Conservation (phyloP, 306 rosid genomes). For the Quillaja saponaria region DNA sequence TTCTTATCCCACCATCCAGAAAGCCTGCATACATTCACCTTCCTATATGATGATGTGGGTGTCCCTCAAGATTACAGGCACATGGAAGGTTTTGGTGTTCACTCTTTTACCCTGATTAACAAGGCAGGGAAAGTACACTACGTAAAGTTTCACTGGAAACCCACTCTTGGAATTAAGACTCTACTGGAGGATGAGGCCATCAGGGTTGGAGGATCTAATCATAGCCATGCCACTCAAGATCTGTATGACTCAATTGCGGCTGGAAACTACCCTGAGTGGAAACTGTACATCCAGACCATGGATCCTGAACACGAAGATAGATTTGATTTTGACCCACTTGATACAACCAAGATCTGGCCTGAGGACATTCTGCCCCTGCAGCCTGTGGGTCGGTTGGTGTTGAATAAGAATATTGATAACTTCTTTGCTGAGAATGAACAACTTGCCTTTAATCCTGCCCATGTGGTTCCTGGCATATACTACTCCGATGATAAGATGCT, state of each 20-base stretch:
- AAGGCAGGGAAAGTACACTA: constrained; percentile 75
- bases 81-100: constrained; percentile 93
- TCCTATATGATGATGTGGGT: constrained; percentile 81
- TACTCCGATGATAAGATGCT: constrained; percentile 93
- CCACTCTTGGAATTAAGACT: constrained; percentile 76
- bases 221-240: constrained; percentile 95
- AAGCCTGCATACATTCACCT: constrained; percentile 84
- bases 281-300: constrained; percentile 81
- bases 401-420: constrained; percentile 88
- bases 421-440: constrained; percentile 98
- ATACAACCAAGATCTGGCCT: constrained; percentile 95
- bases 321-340: constrained; percentile 93
- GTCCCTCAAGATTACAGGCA: constrained; percentile 93
- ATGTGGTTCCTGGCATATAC: constrained; percentile 80
- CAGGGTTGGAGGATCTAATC: constrained; percentile 86
- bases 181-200: constrained; percentile 86
- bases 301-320: constrained; percentile 86
- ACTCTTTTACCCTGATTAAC: constrained; percentile 77
- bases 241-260: constrained; percentile 90
- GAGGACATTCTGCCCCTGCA: constrained; percentile 93
- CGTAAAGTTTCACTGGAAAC: constrained; percentile 90
- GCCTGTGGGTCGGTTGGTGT: constrained; percentile 93
- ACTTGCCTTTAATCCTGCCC: constrained; percentile 83
- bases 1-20: constrained; percentile 94
- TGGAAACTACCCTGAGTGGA: constrained; percentile 99